These are phyloP conservation scores for Saccharomyces paradoxus DNA, from an alignment of 805 yeast species.

Conservation along the genomic window DNA sequence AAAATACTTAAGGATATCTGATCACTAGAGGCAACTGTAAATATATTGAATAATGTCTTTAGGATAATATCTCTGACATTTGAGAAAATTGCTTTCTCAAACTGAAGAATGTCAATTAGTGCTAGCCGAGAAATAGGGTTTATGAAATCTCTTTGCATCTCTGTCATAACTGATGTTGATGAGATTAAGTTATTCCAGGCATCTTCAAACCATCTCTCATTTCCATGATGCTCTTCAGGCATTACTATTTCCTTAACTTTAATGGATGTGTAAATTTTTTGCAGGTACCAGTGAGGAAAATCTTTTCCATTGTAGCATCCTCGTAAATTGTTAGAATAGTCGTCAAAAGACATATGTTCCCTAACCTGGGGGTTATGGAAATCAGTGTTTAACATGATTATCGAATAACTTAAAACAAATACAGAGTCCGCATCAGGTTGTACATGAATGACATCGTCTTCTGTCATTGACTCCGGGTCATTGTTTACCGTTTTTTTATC, in stretches of 20 bases:
- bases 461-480: slow-evolving; percentile 1
- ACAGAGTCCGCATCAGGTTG: slow-evolving; percentile 77
- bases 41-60: slow-evolving; percentile 60
- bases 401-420: slow-evolving; percentile 78
- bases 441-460: slow-evolving; percentile 37
- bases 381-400: slow-evolving; percentile 89
- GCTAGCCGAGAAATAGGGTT: slow-evolving; percentile 9
- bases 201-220: slow-evolving; percentile 84
- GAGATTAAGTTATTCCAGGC: slow-evolving; percentile 63
- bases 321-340: slow-evolving; percentile 66
- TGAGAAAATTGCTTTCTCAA: slow-evolving; percentile 62
- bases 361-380: slow-evolving; percentile 84
- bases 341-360: slow-evolving; percentile 81
- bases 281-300: slow-evolving; percentile 77
- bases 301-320: slow-evolving; percentile 69
- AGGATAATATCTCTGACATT: slow-evolving; percentile 49
- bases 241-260: slow-evolving; percentile 80
- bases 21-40: slow-evolving; percentile 80
- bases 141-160: slow-evolving; percentile 4
- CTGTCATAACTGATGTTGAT: slow-evolving; percentile 28
- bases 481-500: slow-evolving; percentile 14
- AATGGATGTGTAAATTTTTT: slow-evolving; percentile 70
- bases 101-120: slow-evolving; percentile 34
- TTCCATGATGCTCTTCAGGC: slow-evolving; percentile 95
- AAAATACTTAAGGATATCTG: slow-evolving; percentile 73